Evolutionary conservation across 345 rosid genomes (phyloP).

Genomic region (Aquilaria malaccensis): DNA sequence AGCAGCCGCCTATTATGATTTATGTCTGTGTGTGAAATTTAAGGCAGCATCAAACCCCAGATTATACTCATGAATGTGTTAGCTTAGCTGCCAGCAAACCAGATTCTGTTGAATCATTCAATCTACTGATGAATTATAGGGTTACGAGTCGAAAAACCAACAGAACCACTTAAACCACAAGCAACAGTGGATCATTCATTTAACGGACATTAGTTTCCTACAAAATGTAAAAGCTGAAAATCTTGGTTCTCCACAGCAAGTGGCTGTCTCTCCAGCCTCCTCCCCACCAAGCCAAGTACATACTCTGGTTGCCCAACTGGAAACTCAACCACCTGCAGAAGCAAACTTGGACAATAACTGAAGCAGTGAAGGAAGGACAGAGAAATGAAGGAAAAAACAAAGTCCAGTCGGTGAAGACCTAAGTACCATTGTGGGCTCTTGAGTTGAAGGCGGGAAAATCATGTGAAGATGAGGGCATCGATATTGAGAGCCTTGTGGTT

Average conservation of each 20-base stretch:
- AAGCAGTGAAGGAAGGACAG: background rate
- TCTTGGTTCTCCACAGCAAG: background rate
- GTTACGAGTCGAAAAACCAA: slow-evolving; percentile 3
- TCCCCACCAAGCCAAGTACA: slow-evolving; percentile 8
- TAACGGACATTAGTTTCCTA: slow-evolving; percentile 3
- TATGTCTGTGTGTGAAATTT: slow-evolving; percentile 1
- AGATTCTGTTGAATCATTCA: slow-evolving; percentile 12
- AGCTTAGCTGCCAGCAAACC: slow-evolving; percentile 6
- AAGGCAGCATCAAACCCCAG: slow-evolving; percentile 14
- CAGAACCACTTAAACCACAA: slow-evolving; percentile 3
- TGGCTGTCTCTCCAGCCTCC: background rate
- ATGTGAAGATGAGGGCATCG: slow-evolving; percentile 51
- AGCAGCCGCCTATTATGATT: background rate
- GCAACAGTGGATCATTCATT: slow-evolving; percentile 21
- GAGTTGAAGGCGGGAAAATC: slow-evolving; percentile 49
- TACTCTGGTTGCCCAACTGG: slow-evolving; percentile 2
- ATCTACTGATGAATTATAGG: slow-evolving; percentile 12
- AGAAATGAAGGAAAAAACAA: background rate
- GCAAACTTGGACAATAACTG: background rate
- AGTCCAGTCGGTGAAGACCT: background rate
- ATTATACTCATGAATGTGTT: slow-evolving; percentile 6
- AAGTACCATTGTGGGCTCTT: slow-evolving; percentile 31
- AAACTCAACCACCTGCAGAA: slow-evolving; percentile 15
- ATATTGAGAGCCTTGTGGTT: slow-evolving; percentile 54
- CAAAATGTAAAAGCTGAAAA: background rate